These are phyloP conservation scores for Pythium coloratum DNA, from an alignment of 352 stramenopile genomes.

Conservation along the genomic window DNA sequence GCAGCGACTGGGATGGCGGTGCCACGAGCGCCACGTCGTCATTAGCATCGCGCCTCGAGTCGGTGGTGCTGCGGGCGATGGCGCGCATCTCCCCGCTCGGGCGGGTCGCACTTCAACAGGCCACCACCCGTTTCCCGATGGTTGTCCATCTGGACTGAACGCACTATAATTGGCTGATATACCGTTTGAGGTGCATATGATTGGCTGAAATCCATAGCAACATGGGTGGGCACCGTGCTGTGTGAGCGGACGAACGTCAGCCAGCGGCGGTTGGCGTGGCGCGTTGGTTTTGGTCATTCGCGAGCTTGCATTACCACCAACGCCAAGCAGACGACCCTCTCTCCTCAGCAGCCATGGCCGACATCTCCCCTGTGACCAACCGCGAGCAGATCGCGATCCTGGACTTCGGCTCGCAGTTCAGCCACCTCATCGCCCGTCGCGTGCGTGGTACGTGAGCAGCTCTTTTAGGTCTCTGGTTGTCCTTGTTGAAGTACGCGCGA, in stretches of 20 bases:
- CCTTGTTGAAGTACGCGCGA: conserved; percentile 13
- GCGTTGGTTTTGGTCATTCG: neutral
- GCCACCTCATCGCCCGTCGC: conserved; percentile 98
- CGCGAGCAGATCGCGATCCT: conserved; percentile 98
- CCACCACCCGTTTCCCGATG: conserved; percentile 25
- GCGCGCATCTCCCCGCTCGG: conserved; percentile 39
- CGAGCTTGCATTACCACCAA: conserved; percentile 29
- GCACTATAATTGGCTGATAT: conserved; percentile 27
- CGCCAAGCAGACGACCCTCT: conserved; percentile 1
- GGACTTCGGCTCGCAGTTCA: conserved; percentile 99
- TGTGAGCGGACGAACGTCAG: conserved; percentile 22
- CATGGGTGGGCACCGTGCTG: conserved; percentile 15
- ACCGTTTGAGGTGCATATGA: conserved; percentile 16
- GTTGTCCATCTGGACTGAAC: conserved; percentile 6
- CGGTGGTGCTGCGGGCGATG: conserved; percentile 52
- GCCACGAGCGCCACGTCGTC: conserved; percentile 5
- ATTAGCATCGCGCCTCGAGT: conserved; percentile 37
- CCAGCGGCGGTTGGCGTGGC: conserved; percentile 10
- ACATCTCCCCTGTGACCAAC: conserved; percentile 80
- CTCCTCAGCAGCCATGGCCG: conserved; percentile 48
- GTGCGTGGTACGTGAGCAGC: conserved; percentile 79
- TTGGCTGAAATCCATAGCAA: conserved; percentile 28
- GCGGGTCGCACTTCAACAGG: conserved; percentile 37
- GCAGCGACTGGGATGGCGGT: neutral
- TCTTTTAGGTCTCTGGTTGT: neutral